phyloP scores from a whole-genome alignment of 2,329 filamentous ascomycete species.

The Diaporthe sp. region DNA sequence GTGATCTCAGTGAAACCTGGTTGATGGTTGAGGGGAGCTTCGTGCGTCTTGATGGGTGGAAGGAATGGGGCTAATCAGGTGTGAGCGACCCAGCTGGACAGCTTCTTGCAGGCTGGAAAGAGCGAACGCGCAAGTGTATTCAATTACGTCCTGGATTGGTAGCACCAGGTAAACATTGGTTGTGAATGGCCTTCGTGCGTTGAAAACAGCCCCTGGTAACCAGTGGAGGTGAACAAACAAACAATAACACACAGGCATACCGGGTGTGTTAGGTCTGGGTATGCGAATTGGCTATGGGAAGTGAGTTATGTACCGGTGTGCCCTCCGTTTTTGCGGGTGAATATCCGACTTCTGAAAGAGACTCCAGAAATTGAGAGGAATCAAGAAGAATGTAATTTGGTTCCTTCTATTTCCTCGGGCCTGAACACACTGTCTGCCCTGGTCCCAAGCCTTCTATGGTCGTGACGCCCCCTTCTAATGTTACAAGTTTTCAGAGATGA shows the following conservation, averaged over 20 bases:
- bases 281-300: too few relatives aligned
- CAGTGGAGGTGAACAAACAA: not conserved
- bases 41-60: not conserved
- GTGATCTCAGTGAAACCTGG: too few relatives aligned
- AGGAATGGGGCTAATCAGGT: not conserved
- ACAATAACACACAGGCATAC: not conserved
- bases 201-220: not conserved
- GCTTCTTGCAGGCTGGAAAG: not conserved
- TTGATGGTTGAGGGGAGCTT: not conserved
- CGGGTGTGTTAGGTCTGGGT: too few relatives aligned
- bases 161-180: not conserved
- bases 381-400: constrained; percentile 37
- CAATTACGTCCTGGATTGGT: not conserved
- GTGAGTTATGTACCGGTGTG: too few relatives aligned
- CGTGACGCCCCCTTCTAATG: constrained; percentile 54
- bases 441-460: constrained; percentile 45
- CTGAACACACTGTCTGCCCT: constrained; percentile 26
- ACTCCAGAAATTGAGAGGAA: not conserved
- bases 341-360: too few relatives aligned
- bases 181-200: not conserved
- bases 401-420: constrained; percentile 36
- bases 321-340: too few relatives aligned
- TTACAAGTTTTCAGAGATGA: constrained; percentile 63
- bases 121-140: not conserved
- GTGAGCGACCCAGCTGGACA: not conserved